phyloP scores from a whole-genome alignment of 441 rosid species.

The Adansonia grandidieri region DNA sequence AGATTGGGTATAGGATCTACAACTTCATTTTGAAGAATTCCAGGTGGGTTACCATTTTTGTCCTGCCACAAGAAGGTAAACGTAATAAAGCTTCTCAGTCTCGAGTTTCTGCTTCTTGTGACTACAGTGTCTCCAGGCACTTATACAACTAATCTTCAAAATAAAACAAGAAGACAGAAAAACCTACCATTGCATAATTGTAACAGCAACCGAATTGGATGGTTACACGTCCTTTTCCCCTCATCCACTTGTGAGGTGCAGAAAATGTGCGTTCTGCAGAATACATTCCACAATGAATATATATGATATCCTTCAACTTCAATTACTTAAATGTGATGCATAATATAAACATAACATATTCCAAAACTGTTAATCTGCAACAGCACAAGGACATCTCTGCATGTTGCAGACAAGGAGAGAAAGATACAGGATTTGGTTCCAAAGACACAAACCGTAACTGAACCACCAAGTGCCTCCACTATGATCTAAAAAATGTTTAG shows the following conservation, averaged over 20 bases:
- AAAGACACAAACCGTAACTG: neutral
- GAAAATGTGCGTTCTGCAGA: constrained; percentile 68
- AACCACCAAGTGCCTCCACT: neutral
- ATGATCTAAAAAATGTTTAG: neutral
- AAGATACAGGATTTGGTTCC: neutral
- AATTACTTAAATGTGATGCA: constrained; percentile 10
- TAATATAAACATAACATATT: neutral
- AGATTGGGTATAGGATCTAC: constrained; percentile 82
- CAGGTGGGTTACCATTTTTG: constrained; percentile 79
- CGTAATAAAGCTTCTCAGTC: neutral
- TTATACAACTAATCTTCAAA: neutral
- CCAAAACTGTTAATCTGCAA: neutral
- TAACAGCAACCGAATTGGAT: constrained; percentile 97
- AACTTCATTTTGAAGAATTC: constrained; percentile 57
- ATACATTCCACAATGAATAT: neutral
- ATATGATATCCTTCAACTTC: neutral
- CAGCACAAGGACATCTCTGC: neutral
- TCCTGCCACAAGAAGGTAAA: constrained; percentile 56
- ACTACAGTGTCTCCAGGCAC: constrained; percentile 1
- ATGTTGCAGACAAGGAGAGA: neutral
- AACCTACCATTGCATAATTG: constrained; percentile 73
- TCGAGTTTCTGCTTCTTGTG: neutral
- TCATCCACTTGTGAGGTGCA: constrained; percentile 92
- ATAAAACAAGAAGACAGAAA: neutral
- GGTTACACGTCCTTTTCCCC: constrained; percentile 90